These are phyloP conservation scores for Dissophora globulifera DNA, from an alignment of 192 early-diverging fungal genomes.

Conservation along the genomic window DNA sequence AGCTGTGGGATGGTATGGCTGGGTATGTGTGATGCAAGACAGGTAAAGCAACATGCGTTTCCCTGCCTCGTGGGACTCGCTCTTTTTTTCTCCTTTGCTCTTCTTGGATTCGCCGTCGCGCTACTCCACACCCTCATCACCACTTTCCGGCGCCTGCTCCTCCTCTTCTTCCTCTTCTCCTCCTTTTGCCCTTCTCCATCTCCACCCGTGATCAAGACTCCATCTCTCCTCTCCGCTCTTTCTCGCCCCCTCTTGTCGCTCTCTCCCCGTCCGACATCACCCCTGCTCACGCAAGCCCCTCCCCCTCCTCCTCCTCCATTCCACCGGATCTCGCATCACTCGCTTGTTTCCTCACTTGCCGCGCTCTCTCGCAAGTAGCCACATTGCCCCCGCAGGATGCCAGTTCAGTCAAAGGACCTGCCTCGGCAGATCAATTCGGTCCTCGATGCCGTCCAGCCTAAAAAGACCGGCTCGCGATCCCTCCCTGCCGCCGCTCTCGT, in stretches of 20 bases:
- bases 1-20: too few species aligned
- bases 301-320: neutral
- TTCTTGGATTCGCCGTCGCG: neutral
- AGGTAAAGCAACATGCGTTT: too few species aligned
- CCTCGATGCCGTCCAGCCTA: conserved; percentile 36
- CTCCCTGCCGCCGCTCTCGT: conserved; percentile 46
- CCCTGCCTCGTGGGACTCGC: conserved; percentile 3
- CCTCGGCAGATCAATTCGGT: conserved; percentile 53
- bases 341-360: neutral
- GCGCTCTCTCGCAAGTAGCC: neutral
- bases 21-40: too few species aligned
- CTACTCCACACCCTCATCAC: neutral
- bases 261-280: neutral
- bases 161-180: neutral
- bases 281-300: neutral
- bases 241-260: conserved; percentile 3
- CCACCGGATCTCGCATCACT: neutral
- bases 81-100: neutral
- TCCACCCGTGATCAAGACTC: neutral
- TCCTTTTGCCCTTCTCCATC: neutral
- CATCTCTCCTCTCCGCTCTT: neutral
- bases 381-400: conserved; percentile 17
- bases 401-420: conserved; percentile 53
- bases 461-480: conserved; percentile 29
- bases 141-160: neutral